Conservation (phyloP, 176 grass and related monocot species). For the Eragrostis curvula region DNA sequence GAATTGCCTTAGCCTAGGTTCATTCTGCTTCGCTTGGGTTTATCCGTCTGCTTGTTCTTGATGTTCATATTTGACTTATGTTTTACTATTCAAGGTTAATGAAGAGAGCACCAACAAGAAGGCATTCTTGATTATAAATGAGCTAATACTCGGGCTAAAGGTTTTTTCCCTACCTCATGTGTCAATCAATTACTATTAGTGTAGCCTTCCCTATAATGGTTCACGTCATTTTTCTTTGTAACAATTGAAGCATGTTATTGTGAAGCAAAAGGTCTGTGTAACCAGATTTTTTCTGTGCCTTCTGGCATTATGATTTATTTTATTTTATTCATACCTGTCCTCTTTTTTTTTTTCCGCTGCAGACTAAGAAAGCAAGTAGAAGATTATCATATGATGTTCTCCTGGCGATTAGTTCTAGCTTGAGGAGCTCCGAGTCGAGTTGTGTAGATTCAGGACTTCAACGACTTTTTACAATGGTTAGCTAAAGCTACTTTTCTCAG, state of each 20-base stretch:
- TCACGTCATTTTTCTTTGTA: not conserved
- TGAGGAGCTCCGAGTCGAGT: conserved; percentile 66
- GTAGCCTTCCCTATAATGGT: conserved; percentile 14
- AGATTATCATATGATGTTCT: conserved; percentile 89
- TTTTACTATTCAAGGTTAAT: conserved; percentile 71
- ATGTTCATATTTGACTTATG: conserved; percentile 41
- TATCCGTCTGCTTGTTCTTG: conserved; percentile 13
- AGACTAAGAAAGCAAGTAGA: conserved; percentile 95
- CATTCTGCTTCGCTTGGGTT: conserved; percentile 14
- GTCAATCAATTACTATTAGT: conserved; percentile 11
- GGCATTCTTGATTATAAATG: conserved; percentile 96
- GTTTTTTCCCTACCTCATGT: conserved; percentile 41
- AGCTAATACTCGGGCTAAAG: conserved; percentile 89
- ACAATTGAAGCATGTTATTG: not conserved
- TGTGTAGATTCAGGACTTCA: conserved; percentile 82
- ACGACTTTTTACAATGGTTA: conserved; percentile 90
- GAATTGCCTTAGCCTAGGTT: conserved; percentile 13
- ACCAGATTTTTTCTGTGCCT: not conserved
- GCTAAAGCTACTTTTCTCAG: conserved; percentile 26
- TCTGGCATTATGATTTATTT: conserved; percentile 24
- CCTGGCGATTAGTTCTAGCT: conserved; percentile 63
- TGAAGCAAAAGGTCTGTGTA: conserved; percentile 5
- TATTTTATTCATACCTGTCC: conserved; percentile 14
- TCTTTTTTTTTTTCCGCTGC: conserved; percentile 30
- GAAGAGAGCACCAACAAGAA: conserved; percentile 84